phyloP scores from a whole-genome alignment of 2,329 filamentous ascomycete species.

The Orbilia quercus region DNA sequence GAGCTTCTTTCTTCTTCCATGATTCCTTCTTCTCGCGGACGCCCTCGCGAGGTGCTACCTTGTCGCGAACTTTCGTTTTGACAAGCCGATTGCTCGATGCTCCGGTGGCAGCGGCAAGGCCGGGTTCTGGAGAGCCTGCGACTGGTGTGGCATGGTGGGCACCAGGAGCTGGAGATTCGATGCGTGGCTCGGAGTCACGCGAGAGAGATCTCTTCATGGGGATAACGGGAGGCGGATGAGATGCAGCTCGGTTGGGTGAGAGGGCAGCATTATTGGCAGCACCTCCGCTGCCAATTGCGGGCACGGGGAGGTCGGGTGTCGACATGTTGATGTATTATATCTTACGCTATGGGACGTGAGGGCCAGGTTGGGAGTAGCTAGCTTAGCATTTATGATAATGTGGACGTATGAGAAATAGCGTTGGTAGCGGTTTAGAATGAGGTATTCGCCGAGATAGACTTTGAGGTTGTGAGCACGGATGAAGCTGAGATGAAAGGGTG shows the following conservation, averaged over 20 bases:
- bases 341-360: no score
- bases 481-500: slow-evolving; percentile 49
- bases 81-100: slow-evolving; percentile 43
- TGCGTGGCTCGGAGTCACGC: slow-evolving; percentile 46
- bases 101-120: slow-evolving; percentile 20
- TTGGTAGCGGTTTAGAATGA: no score
- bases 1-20: slow-evolving; percentile 75
- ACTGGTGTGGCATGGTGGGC: slow-evolving; percentile 49
- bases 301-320: slow-evolving; percentile 36
- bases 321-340: no score
- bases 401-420: no score
- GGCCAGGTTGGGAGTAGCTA: no score
- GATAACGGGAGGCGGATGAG: slow-evolving; percentile 52
- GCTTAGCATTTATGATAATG: no score
- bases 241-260: slow-evolving; percentile 37
- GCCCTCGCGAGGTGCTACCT: slow-evolving; percentile 50
- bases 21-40: slow-evolving; percentile 71
- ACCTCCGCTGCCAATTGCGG: slow-evolving; percentile 30
- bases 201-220: slow-evolving; percentile 54
- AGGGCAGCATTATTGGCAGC: slow-evolving; percentile 14
- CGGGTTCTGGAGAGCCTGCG: slow-evolving; percentile 44
- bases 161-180: slow-evolving; percentile 47
- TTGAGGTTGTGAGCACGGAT: slow-evolving; percentile 12
- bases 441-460: no score
- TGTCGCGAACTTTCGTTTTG: slow-evolving; percentile 52